phyloP scores from a whole-genome alignment of 805 yeast genomes.

The Barnettozyma wickerhamii region DNA sequence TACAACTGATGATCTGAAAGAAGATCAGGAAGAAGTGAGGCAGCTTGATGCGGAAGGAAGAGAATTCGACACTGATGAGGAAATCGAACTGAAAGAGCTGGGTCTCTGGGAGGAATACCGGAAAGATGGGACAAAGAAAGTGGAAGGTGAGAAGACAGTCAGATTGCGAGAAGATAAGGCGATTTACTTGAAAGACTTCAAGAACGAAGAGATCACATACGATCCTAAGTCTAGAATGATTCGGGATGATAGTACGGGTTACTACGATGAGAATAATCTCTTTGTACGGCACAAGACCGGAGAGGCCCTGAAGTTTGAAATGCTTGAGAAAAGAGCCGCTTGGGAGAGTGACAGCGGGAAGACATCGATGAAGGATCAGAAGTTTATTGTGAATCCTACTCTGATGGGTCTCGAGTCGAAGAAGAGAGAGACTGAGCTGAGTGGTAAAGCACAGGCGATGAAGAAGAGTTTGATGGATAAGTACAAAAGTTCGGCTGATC shows the following conservation, averaged over 20 bases:
- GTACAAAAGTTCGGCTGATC: slow-evolving; percentile 32
- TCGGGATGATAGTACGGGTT: slow-evolving; percentile 30
- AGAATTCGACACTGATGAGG: slow-evolving; percentile 37
- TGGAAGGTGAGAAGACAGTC: slow-evolving; percentile 39
- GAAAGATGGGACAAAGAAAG: slow-evolving; percentile 24
- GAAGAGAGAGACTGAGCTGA: slow-evolving; percentile 28
- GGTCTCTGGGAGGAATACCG: slow-evolving; percentile 28
- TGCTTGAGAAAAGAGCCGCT: slow-evolving; percentile 42
- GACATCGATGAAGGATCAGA: slow-evolving; percentile 19
- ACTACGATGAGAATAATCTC: slow-evolving; percentile 35
- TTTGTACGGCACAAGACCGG: slow-evolving; percentile 53
- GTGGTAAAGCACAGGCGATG: slow-evolving; percentile 25
- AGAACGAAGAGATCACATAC: slow-evolving; percentile 38
- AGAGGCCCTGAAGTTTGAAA: slow-evolving; percentile 48
- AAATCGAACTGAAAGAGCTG: slow-evolving; percentile 37
- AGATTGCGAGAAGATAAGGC: slow-evolving; percentile 77
- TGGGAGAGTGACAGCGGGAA: slow-evolving; percentile 36
- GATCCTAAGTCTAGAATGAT: slow-evolving; percentile 50
- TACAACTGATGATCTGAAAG: slow-evolving; percentile 16
- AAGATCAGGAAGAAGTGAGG: slow-evolving; percentile 8
- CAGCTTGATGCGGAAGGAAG: background rate
- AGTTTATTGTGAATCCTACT: slow-evolving; percentile 38
- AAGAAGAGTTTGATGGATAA: slow-evolving; percentile 31
- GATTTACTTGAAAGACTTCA: slow-evolving; percentile 50
- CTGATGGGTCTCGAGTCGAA: slow-evolving; percentile 35